Conservation (phyloP, 768 basidiomycete genomes). For the Boletus sp. region DNA sequence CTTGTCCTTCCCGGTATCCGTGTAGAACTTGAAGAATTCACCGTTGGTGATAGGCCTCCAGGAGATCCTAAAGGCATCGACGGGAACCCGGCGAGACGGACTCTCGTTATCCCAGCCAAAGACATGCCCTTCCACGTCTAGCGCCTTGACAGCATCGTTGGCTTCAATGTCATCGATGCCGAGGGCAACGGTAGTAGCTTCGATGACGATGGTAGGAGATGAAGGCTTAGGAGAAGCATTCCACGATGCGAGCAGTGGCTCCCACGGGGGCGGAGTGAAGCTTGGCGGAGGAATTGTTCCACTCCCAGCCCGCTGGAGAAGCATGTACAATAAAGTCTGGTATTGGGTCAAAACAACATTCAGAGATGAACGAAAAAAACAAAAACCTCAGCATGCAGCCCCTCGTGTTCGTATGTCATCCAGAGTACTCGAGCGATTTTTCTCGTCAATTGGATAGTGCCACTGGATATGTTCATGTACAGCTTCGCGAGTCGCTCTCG, state of each 20-base stretch:
- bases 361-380: neutral
- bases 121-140: conserved; percentile 52
- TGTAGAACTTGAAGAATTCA: conserved; percentile 73
- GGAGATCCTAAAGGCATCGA: conserved; percentile 71
- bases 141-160: conserved; percentile 48
- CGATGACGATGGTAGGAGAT: conserved; percentile 49
- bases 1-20: conserved; percentile 39
- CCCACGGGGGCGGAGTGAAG: conserved; percentile 73
- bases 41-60: conserved; percentile 88
- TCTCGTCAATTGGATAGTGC: conserved; percentile 49
- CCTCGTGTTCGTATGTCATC: conserved; percentile 92
- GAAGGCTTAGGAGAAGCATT: conserved; percentile 41
- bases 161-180: conserved; percentile 84
- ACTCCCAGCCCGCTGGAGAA: conserved; percentile 73
- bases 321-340: conserved; percentile 90
- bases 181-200: conserved; percentile 55
- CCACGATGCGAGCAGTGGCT: conserved; percentile 47
- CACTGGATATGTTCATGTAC: conserved; percentile 67
- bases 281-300: conserved; percentile 78
- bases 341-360: conserved; percentile 2
- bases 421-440: conserved; percentile 76
- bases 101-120: conserved; percentile 97
- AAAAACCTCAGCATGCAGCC: conserved; percentile 72
- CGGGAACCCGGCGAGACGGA: conserved; percentile 57
- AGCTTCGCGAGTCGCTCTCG: conserved; percentile 66